Conservation (phyloP, 1,139 yeast genomes). For the Scheffersomyces illinoinensis region DNA sequence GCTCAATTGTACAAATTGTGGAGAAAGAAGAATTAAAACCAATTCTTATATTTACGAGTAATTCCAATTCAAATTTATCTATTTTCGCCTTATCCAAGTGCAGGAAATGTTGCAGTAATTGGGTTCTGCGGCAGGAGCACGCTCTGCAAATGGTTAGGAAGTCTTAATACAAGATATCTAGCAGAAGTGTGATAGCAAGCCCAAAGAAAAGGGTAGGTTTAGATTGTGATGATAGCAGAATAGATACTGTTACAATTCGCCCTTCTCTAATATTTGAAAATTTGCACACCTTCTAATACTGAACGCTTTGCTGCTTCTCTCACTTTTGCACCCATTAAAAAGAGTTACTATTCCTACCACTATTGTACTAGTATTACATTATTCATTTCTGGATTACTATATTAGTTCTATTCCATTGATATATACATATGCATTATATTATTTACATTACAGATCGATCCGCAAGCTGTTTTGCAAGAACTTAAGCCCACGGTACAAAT, state of each 20-base stretch:
- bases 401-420: constrained; percentile 5
- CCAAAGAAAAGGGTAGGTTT: neutral
- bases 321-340: neutral
- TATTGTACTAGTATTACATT: neutral
- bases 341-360: neutral
- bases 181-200: neutral
- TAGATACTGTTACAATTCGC: neutral
- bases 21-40: neutral
- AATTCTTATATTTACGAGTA: neutral
- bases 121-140: neutral
- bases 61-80: neutral
- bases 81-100: neutral
- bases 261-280: neutral
- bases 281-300: too few species aligned
- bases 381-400: neutral
- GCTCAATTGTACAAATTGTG: neutral
- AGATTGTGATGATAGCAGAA: neutral
- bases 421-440: constrained; percentile 3
- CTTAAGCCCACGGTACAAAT: constrained; percentile 24
- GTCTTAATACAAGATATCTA: neutral
- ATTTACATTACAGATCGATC: neutral
- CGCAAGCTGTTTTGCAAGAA: neutral
- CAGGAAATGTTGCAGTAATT: neutral
- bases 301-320: neutral
- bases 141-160: neutral